A percentile compares a stretch with the other conserved stretches of the same genome.
phyloP scores from a whole-genome alignment of 805 yeast species.

The Cephaloascus albidus region DNA sequence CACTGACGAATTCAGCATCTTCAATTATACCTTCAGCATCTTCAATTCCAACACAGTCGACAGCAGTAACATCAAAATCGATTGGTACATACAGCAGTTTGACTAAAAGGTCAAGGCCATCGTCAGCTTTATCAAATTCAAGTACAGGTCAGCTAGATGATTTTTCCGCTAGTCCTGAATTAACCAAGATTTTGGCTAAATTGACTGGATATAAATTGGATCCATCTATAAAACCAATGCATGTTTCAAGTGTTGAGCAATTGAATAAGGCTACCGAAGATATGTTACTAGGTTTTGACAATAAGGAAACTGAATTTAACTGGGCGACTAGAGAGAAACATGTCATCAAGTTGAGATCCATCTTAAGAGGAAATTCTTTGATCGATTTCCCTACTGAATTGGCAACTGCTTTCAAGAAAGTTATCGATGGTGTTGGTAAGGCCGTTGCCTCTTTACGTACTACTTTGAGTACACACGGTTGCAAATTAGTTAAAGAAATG shows the following conservation, averaged over 20 bases:
- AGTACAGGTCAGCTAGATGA: neutral
- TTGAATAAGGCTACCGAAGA: conserved; percentile 16
- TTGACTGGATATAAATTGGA: conserved; percentile 30
- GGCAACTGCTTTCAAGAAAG: conserved; percentile 15
- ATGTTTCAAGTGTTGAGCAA: conserved; percentile 15
- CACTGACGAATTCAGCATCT: conserved; percentile 7
- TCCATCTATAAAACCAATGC: conserved; percentile 17
- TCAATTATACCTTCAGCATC: conserved; percentile 3
- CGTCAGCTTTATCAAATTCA: neutral
- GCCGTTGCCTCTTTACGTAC: conserved; percentile 73
- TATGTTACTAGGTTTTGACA: conserved; percentile 37
- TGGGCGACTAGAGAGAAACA: conserved; percentile 70
- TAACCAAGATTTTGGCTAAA: conserved; percentile 9
- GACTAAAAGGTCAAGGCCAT: neutral
- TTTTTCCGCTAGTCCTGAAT: conserved; percentile 2
- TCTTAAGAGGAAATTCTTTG: conserved; percentile 50
- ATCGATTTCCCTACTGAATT: conserved; percentile 26
- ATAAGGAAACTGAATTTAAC: conserved; percentile 80
- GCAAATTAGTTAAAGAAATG: conserved; percentile 68
- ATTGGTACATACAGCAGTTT: neutral
- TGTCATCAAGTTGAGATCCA: conserved; percentile 45
- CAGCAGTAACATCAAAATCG: conserved; percentile 2
- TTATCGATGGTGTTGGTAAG: conserved; percentile 51
- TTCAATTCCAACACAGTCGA: conserved; percentile 1
- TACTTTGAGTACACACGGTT: conserved; percentile 66